Conservation (phyloP, 1,284 basidiomycete genomes). For the Trichosporon sp. region DNA sequence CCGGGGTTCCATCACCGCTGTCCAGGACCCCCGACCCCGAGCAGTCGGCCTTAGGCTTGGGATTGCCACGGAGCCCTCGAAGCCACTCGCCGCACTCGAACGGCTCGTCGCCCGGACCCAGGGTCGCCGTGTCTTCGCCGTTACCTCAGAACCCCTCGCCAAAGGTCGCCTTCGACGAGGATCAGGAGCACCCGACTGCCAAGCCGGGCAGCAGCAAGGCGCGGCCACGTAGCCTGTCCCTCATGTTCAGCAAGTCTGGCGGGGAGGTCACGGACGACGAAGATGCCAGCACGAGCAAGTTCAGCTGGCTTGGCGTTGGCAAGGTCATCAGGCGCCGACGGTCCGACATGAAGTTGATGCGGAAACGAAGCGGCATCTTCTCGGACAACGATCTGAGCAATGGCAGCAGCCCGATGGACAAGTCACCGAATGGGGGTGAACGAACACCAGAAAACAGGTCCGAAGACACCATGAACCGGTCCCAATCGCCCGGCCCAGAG, state of each 20-base stretch:
- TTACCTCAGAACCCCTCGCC: slow-evolving; percentile 33
- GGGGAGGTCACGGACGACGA: slow-evolving; percentile 14
- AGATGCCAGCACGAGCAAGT: slow-evolving; percentile 22
- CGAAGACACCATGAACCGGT: not conserved
- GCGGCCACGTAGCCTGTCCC: slow-evolving; percentile 37
- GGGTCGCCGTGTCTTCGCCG: slow-evolving; percentile 39
- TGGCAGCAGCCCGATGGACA: slow-evolving; percentile 5
- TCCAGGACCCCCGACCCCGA: not conserved
- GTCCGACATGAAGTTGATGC: slow-evolving; percentile 30
- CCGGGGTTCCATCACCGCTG: not conserved
- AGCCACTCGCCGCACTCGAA: not conserved
- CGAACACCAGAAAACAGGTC: not conserved
- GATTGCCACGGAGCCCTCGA: slow-evolving; percentile 28
- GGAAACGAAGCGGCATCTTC: slow-evolving; percentile 10
- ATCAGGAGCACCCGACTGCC: slow-evolving; percentile 15
- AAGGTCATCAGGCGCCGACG: slow-evolving; percentile 34
- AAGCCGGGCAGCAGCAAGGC: slow-evolving; percentile 22
- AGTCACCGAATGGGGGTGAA: not conserved
- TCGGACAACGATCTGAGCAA: slow-evolving; percentile 9
- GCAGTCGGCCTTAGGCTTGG: slow-evolving; percentile 29
- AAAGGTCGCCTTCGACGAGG: slow-evolving; percentile 33
- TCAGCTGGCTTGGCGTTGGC: slow-evolving; percentile 42
- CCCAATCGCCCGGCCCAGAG: not conserved
- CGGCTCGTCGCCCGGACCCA: not conserved
- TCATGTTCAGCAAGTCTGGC: slow-evolving; percentile 29